Evolutionary conservation across 225 moss, liverwort and hornwort species (phyloP).

Genomic region (Climacium dendroides): DNA sequence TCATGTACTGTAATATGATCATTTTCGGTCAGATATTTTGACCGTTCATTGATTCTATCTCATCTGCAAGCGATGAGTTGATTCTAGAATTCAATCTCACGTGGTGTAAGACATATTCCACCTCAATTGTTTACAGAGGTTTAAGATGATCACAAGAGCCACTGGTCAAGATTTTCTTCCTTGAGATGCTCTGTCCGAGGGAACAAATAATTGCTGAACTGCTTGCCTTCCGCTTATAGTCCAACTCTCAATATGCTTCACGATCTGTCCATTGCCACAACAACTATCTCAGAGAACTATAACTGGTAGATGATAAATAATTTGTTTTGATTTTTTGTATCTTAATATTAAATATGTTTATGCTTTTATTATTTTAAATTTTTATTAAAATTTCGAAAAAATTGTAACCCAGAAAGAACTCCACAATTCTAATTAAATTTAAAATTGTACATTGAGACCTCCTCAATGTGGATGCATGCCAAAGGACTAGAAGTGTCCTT

Average conservation of each 20-base stretch:
- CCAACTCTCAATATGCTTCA: constrained; percentile 78
- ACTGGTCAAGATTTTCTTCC: background rate
- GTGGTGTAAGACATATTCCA: background rate
- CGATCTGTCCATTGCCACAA: constrained; percentile 39
- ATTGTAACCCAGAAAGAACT: background rate
- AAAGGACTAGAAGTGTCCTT: too few species aligned
- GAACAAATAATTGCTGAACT: constrained; percentile 57
- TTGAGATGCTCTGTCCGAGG: constrained; percentile 17
- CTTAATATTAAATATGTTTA: too few species aligned
- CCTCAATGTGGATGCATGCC: background rate
- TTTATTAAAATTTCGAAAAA: too few species aligned
- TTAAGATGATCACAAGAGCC: background rate
- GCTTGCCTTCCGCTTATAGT: constrained; percentile 49
- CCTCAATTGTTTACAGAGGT: background rate
- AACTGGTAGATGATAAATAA: background rate
- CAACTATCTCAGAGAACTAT: background rate
- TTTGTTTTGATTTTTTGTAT: too few species aligned
- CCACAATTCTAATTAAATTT: background rate
- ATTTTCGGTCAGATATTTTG: background rate
- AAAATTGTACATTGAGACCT: too few species aligned
- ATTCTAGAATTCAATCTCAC: background rate
- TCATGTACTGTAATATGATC: background rate
- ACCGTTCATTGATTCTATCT: background rate
- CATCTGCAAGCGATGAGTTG: background rate
- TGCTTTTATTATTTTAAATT: too few species aligned